A percentile compares a stretch with the other conserved stretches of the same genome.
Conservation (phyloP, 2,329 filamentous ascomycete species). For the Colletotrichum sojae region DNA sequence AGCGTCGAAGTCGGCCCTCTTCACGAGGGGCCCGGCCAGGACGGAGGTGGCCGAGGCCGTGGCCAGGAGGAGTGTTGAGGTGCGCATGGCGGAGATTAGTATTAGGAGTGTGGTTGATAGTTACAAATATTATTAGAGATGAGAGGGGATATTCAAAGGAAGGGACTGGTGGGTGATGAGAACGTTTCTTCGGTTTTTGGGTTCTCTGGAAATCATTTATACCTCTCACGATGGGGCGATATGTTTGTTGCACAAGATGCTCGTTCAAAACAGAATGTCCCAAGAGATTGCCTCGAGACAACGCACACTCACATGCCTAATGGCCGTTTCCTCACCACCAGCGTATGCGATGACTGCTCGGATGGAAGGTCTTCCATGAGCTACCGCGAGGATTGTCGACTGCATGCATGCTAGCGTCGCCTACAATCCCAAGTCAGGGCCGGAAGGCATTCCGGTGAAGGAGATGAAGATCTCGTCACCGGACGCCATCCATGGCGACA, state of each 20-base stretch:
- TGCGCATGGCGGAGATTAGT: slow-evolving; percentile 26
- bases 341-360: not conserved
- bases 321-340: not conserved
- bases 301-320: not conserved
- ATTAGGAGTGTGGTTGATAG: not conserved
- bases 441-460: slow-evolving; percentile 6
- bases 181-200: not conserved
- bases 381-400: not conserved
- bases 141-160: not conserved
- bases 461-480: slow-evolving; percentile 2
- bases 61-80: slow-evolving; percentile 30
- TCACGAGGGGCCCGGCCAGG: slow-evolving; percentile 33
- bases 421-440: not conserved
- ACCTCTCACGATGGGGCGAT: no score
- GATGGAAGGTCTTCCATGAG: slow-evolving; percentile 4
- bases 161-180: slow-evolving; percentile 9
- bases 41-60: slow-evolving; percentile 24
- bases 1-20: slow-evolving; percentile 42
- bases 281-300: slow-evolving; percentile 6
- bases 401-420: not conserved
- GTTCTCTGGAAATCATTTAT: not conserved
- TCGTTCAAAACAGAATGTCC: not conserved
- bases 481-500: not conserved
- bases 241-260: not conserved
- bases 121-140: not conserved